Evolutionary conservation across 306 rosid genomes (phyloP), one percentile per base, ranked within the genome.

Genomic region (Lathyrus oleraceus): DNA sequence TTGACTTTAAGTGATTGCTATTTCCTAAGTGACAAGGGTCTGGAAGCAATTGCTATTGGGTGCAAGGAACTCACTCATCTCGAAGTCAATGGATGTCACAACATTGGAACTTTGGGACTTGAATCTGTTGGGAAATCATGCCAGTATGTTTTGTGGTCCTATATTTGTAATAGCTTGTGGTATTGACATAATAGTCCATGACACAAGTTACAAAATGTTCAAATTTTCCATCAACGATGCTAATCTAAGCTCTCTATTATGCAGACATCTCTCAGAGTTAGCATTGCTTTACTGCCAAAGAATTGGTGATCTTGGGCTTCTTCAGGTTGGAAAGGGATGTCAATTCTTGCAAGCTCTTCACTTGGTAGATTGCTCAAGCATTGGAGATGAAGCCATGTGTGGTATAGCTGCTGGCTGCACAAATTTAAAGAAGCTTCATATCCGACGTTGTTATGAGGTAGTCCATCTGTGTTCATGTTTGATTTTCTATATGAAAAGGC

Each of bases 1-100:
- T 85, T 94, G 76, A 89, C 87, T 76, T 74, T 91, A 56, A 88
- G 93, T 49, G 99, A 95, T 78, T 91, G 99, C 79, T 89, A 85
- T 85, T 86, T 85, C 78, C 82, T 95, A 80, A 87, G 90, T 64
- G 97, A 89, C 81, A 91, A 74, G 73, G 94, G 96, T 40, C 84
- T 95, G 90, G 97, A 95, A 78, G 88, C 92, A 78, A 90, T 95
- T 86, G 96, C 97, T 42, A 69, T 61, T 48, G 97, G 99, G 67
- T 95, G 99, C 80, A 78, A 91, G 86, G 92, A 83, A 74, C 97
- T 95, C 25, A 87, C 87, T 49, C 91, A 95, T 80, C 96, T 95
- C 49, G 96, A 91, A 83, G 89, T 95, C 71, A 89, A 95, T 54
- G 99, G 99, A 35, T 95, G 99, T 84, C 99, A 91, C 84, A 87